A percentile compares a stretch with the other conserved stretches of the same genome.
Conservation (phyloP, 768 basidiomycete genomes). For the Porphyrellus cyaneotinctus region DNA sequence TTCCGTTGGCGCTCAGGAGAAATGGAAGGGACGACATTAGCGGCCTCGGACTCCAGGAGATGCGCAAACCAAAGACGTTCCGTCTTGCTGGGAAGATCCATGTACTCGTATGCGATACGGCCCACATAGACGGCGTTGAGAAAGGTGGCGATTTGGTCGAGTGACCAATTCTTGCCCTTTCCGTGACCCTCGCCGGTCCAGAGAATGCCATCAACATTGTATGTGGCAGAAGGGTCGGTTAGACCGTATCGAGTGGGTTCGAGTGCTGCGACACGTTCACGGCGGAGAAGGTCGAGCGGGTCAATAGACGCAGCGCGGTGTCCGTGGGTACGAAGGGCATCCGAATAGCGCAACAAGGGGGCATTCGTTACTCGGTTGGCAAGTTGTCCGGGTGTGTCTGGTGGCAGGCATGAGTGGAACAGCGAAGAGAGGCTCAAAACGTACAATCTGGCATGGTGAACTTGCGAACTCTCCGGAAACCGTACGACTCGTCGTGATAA, state of each 20-base stretch:
- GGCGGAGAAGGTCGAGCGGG: conserved; percentile 81
- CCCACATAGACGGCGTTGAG: conserved; percentile 76
- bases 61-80: conserved; percentile 89
- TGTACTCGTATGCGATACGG: conserved; percentile 87
- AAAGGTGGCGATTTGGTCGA: conserved; percentile 67
- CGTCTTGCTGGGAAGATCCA: conserved; percentile 83
- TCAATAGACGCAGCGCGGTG: conserved; percentile 85
- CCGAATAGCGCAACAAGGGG: conserved; percentile 80
- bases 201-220: conserved; percentile 76
- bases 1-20: conserved; percentile 44
- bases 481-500: conserved; percentile 81
- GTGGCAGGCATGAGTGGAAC: not conserved
- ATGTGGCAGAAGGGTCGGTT: conserved; percentile 44
- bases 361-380: conserved; percentile 69
- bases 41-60: conserved; percentile 58
- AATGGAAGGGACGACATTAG: conserved; percentile 28
- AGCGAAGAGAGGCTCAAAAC: conserved; percentile 22
- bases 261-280: conserved; percentile 76
- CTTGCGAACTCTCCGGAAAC: conserved; percentile 60
- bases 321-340: conserved; percentile 80
- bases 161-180: conserved; percentile 50
- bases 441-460: conserved; percentile 71
- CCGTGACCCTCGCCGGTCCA: conserved; percentile 49
- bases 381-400: conserved; percentile 65
- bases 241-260: conserved; percentile 77